Percentiles rank a stretch among this genome's conserved stretches.
Conservation (phyloP, 768 basidiomycete species). For the Mycena vitilis region DNA sequence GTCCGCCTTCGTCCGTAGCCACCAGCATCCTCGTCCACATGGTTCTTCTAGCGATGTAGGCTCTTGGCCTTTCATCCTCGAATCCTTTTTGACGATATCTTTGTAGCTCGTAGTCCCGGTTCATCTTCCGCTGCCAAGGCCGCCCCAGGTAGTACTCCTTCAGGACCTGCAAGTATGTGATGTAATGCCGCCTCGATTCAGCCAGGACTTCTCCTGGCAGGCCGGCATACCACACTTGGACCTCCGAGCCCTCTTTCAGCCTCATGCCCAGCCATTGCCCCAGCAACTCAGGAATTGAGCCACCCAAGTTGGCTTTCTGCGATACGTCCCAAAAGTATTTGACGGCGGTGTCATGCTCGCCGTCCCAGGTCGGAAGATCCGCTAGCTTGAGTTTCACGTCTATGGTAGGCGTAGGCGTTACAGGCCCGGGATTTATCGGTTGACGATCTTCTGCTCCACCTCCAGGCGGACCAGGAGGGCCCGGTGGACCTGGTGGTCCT, state of each 20-base stretch:
- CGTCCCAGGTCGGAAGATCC: too few species aligned
- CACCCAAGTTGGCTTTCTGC: neutral
- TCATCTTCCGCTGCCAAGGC: neutral
- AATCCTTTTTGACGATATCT: too few species aligned
- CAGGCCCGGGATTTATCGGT: too few species aligned
- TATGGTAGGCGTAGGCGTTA: neutral
- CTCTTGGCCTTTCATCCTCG: too few species aligned
- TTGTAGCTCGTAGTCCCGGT: neutral
- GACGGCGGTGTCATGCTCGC: too few species aligned
- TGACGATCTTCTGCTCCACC: too few species aligned
- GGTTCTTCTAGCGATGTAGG: too few species aligned
- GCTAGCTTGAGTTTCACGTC: neutral
- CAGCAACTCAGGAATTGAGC: neutral
- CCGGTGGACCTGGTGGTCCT: too few species aligned
- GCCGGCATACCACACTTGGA: neutral
- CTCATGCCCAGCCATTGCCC: neutral
- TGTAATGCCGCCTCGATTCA: neutral
- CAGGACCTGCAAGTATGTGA: neutral
- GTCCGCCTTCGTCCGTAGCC: too few species aligned
- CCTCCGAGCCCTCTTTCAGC: neutral
- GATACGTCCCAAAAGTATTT: too few species aligned
- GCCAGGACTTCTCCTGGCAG: neutral
- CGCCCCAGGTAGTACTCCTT: neutral
- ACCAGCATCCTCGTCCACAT: too few species aligned
- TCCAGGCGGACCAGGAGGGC: too few species aligned